These are phyloP conservation scores for Ceriops decandra DNA, from an alignment of 345 rosid species.

Conservation along the genomic window DNA sequence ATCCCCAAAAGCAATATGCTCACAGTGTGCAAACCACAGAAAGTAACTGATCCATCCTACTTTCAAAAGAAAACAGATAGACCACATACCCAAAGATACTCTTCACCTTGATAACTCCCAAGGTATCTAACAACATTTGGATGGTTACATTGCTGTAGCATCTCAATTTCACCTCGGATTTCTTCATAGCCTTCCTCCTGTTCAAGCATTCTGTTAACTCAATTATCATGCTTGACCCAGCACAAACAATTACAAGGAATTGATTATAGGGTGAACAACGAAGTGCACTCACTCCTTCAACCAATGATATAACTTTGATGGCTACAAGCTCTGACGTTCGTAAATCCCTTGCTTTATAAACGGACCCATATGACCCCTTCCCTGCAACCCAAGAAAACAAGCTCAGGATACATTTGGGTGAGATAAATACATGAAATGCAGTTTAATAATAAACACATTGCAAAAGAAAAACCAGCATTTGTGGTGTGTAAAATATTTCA, in stretches of 20 bases:
- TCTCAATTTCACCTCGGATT: conserved; percentile 97
- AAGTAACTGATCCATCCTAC: neutral
- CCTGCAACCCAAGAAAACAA: conserved; percentile 48
- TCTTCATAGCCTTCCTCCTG: conserved; percentile 99
- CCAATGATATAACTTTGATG: conserved; percentile 85
- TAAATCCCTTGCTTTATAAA: conserved; percentile 92
- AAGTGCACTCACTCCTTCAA: conserved; percentile 68
- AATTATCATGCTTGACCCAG: conserved; percentile 9
- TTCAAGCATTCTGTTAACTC: conserved; percentile 17
- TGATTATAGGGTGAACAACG: conserved; percentile 9
- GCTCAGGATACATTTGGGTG: neutral
- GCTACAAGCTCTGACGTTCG: conserved; percentile 97
- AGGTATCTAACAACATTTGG: conserved; percentile 94
- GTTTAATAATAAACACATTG: conserved; percentile 2
- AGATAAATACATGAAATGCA: neutral
- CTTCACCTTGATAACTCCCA: conserved; percentile 99
- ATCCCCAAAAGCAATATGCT: neutral
- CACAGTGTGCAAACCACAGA: neutral
- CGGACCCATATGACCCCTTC: conserved; percentile 97
- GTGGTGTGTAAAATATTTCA: neutral
- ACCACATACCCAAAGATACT: conserved; percentile 74
- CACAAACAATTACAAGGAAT: neutral
- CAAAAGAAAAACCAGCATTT: neutral
- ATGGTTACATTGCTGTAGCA: conserved; percentile 97
- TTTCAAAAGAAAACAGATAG: neutral